Evolutionary conservation across 306 rosid genomes (phyloP), one percentile per base, ranked within the genome.

Genomic region (Hylodesmum podocarpum): DNA sequence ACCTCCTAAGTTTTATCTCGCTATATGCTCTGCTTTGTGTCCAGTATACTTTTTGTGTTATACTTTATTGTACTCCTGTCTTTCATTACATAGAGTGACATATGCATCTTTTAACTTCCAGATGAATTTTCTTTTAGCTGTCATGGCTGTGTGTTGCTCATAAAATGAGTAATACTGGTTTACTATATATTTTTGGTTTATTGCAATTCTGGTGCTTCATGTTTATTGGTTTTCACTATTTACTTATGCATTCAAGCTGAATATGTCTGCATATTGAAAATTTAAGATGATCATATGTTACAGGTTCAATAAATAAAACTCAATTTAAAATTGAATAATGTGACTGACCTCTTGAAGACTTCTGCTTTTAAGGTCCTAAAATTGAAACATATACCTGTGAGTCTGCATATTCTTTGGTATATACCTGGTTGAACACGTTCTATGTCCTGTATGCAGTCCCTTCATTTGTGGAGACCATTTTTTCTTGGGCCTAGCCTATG

Each of bases 61-160:
- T 51, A 33, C 76, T 39, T 14, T 44, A 19, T 9, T 15, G 33
- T 51, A 57, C 63, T 47, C 41, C 5, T 50, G 22, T 63, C n/a
- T 33, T 63, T 36, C 40, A 15, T 68, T 39, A 9, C 13, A 14
- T 34, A 4, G 16, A 18, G 47, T 19, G 47, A 36, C 19, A 33
- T 74, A 21, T 33, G 31, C 37, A 41, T 29, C n/a, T 67, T 68
- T 39, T 57, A 51, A 24, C n/a, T n/a, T n/a, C n/a, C n/a, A n/a
- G 41, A 11, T 80, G 62, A 15, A 29, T 70, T 50, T 77, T 72
- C 68, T 49, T 25, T 66, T 39, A 47, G 59, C 44, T 58, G n/a
- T 57, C 6, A 22, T 47, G 62, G 21, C 21, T 78, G 44, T 78
- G 44, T 77, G 43, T 36, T 16, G 55, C 62, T 25, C 57, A 34